Evolutionary conservation across 1,284 basidiomycete genomes (phyloP), one percentile per base, ranked within the genome.

Genomic region (Exsudoporus floridanus): DNA sequence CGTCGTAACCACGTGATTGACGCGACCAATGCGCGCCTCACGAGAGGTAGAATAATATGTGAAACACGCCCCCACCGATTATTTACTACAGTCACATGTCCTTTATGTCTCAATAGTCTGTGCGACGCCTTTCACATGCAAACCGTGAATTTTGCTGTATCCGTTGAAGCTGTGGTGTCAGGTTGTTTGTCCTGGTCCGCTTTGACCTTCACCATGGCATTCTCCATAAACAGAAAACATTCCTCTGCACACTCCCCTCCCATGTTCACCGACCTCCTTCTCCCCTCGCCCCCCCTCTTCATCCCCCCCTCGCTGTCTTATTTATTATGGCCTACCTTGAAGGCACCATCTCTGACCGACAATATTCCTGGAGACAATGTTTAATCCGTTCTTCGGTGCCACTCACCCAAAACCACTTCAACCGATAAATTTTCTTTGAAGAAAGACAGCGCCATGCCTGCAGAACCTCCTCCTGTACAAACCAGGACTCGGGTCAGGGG

Each of bases 181-280:
- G 34, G 21, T 60, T 58, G 44, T 52, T 62, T 64, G 50, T 41
- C 27, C 31, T 1, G 28, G 5, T 39, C 30, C 18, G 53, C 58
- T 56, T 67, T 67, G 58, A 57, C 39, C 45, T 36, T 64, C n/a
- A 40, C 39, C 30, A 13, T 2, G 38, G 52, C 45, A 27, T 12
- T 44, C 46, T 18, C 48, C 55, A 62, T 33, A 65, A 66, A 60
- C 41, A 58, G 33, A 50, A 59, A 48, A 34, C 39, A 14, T 47
- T 34, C 39, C 23, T 27, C 4, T 38, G 5, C n/a, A 27, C 25
- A 30, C 49, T 37, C 49, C n/a, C 49, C 12, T 16, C 49, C 34
- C 37, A 13, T 43, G 10, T 33, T 14, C n/a, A 0, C 42, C 43
- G 4, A 12, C 35, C 30, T 23, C 19, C 30, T 10, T 14, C 38